Conservation (phyloP, 345 rosid species). For the Heritiera fomes region DNA sequence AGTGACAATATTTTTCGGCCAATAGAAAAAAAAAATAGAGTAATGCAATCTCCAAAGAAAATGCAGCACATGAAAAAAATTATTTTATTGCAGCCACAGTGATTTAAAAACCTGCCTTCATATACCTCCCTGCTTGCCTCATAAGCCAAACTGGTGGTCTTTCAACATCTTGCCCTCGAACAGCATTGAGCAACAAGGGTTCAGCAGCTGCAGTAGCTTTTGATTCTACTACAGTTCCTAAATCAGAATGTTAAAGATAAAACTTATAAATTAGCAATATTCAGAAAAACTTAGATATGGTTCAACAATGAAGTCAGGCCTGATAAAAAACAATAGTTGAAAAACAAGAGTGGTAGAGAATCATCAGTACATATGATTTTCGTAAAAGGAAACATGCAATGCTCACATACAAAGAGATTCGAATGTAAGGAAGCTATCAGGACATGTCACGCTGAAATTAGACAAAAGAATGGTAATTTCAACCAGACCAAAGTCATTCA, state of each 20-base stretch:
- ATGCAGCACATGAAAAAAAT: not conserved
- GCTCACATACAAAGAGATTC: not conserved
- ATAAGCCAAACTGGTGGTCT: constrained; percentile 99
- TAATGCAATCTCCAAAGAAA: not conserved
- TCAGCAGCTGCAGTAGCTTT: constrained; percentile 48
- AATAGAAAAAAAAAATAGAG: not conserved
- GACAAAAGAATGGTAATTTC: not conserved
- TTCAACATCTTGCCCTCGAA: constrained; percentile 84
- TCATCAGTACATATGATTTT: not conserved
- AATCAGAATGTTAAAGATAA: constrained; percentile 15
- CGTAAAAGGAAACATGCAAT: not conserved
- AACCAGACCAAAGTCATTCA: not conserved
- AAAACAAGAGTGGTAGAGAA: not conserved
- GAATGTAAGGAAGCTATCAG: not conserved
- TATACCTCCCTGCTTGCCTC: constrained; percentile 99
- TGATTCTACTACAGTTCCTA: constrained; percentile 61
- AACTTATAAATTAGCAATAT: constrained; percentile 7
- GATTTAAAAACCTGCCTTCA: constrained; percentile 80
- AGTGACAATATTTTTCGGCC: not conserved
- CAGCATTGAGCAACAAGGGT: constrained; percentile 91
- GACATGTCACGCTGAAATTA: not conserved
- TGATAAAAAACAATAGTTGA: not conserved
- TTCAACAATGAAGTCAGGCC: not conserved
- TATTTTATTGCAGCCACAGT: constrained; percentile 9
- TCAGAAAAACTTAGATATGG: not conserved